These are phyloP conservation scores for Teunomyces barrocoloradensis DNA, from an alignment of 805 yeast species.

Conservation along the genomic window DNA sequence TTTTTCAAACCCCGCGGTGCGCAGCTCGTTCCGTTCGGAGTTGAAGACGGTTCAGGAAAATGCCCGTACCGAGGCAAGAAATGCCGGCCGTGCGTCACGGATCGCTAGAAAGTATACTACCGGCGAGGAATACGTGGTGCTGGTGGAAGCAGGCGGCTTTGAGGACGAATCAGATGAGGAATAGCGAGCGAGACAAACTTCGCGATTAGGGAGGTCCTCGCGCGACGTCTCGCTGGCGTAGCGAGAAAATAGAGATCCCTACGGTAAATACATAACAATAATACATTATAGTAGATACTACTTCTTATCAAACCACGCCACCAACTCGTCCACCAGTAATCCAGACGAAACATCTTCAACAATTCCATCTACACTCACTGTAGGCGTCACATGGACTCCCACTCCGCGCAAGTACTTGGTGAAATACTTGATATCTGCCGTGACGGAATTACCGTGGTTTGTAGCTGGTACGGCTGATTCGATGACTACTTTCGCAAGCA, in stretches of 20 bases:
- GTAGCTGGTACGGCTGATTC: constrained; percentile 22
- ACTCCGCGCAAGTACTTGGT: constrained; percentile 70
- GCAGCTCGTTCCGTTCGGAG: constrained; percentile 63
- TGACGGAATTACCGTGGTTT: constrained; percentile 59
- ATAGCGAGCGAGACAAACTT: constrained; percentile 18
- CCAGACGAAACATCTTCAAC: constrained; percentile 62
- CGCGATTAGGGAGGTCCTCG: too few relatives aligned
- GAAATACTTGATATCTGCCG: constrained; percentile 68
- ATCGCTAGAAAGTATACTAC: constrained; percentile 68
- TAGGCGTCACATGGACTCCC: constrained; percentile 84
- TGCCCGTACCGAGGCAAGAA: constrained; percentile 58
- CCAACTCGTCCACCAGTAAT: constrained; percentile 46
- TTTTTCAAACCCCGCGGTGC: constrained; percentile 75
- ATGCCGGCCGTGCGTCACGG: constrained; percentile 63
- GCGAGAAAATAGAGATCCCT: not conserved
- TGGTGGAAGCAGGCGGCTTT: constrained; percentile 58
- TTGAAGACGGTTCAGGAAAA: constrained; percentile 50
- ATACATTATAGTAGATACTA: constrained; percentile 4
- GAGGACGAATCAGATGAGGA: constrained; percentile 59
- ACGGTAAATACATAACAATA: constrained; percentile 1
- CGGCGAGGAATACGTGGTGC: constrained; percentile 53
- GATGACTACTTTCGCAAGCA: constrained; percentile 38
- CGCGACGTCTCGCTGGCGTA: too few relatives aligned
- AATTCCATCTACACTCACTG: constrained; percentile 70
- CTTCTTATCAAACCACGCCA: constrained; percentile 26